Percentiles rank a stretch among this genome's conserved stretches.
phyloP scores from a whole-genome alignment of 2,329 filamentous ascomycete species.

The Aspergillus hortae region DNA sequence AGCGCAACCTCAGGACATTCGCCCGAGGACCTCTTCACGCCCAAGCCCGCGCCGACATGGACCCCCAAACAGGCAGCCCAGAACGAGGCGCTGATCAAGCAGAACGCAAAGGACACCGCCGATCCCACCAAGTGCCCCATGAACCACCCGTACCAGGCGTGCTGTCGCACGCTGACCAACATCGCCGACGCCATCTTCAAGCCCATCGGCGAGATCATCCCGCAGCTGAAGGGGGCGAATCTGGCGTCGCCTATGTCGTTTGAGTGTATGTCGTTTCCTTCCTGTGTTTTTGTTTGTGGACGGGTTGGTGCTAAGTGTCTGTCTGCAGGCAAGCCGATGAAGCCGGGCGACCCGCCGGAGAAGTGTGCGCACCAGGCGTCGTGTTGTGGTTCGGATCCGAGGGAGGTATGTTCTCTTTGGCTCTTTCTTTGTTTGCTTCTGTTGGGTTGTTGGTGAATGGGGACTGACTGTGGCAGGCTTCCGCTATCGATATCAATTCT shows the following conservation, averaged over 20 bases:
- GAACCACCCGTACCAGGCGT: conserved; percentile 20
- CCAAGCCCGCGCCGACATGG: background rate
- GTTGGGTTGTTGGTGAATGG: background rate
- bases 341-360: background rate
- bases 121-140: conserved; percentile 21
- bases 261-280: conserved; percentile 21
- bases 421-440: background rate
- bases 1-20: background rate
- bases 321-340: background rate
- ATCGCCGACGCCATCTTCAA: conserved; percentile 13
- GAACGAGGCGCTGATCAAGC: conserved; percentile 4
- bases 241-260: conserved; percentile 22
- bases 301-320: background rate
- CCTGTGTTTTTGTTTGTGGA: background rate
- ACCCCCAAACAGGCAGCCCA: background rate
- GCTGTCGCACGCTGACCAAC: conserved; percentile 21
- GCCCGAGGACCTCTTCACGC: background rate
- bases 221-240: conserved; percentile 16
- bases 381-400: background rate
- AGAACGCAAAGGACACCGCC: conserved; percentile 7
- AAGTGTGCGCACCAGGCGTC: background rate
- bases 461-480: background rate
- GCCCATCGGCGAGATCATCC: conserved; percentile 19
- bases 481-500: background rate
- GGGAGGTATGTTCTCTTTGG: background rate